phyloP scores from a whole-genome alignment of 352 stramenopile genomes.

The Pythium plurisporium region DNA sequence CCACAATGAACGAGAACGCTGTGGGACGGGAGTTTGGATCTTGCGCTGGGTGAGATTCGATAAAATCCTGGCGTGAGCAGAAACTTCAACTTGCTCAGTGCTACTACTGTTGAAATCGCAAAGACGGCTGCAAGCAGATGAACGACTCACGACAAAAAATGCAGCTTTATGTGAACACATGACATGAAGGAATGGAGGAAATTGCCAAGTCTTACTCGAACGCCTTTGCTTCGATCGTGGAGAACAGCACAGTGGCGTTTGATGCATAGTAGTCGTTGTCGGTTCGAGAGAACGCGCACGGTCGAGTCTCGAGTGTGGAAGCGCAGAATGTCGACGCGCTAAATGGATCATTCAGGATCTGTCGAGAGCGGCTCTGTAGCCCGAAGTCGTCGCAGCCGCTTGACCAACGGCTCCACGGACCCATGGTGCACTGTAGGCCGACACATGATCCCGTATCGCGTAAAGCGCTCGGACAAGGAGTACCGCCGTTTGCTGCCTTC shows the following conservation, averaged over 20 bases:
- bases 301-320: slow-evolving; percentile 21
- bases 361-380: slow-evolving; percentile 28
- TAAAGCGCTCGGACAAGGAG: slow-evolving; percentile 15
- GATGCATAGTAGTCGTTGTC: slow-evolving; percentile 28
- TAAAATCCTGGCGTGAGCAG: neutral
- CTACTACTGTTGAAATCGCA: neutral
- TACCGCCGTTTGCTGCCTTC: slow-evolving; percentile 26
- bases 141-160: neutral
- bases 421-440: slow-evolving; percentile 27
- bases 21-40: too few relatives aligned
- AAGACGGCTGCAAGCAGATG: neutral
- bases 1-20: too few relatives aligned
- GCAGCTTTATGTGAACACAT: too few relatives aligned
- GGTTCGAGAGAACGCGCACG: slow-evolving; percentile 30
- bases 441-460: slow-evolving; percentile 21
- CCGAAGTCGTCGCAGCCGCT: slow-evolving; percentile 30
- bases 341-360: slow-evolving; percentile 31
- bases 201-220: slow-evolving; percentile 11
- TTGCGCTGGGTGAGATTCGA: too few relatives aligned
- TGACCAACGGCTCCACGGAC: slow-evolving; percentile 24
- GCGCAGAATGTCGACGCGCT: slow-evolving; percentile 19
- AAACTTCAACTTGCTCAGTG: neutral
- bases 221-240: slow-evolving; percentile 24
- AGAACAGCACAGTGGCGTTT: slow-evolving; percentile 4
- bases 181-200: too few relatives aligned